Base-by-base conservation (phyloP, 2,329 filamentous ascomycete genomes). In the Pestalotiopsis sp. region DNA sequence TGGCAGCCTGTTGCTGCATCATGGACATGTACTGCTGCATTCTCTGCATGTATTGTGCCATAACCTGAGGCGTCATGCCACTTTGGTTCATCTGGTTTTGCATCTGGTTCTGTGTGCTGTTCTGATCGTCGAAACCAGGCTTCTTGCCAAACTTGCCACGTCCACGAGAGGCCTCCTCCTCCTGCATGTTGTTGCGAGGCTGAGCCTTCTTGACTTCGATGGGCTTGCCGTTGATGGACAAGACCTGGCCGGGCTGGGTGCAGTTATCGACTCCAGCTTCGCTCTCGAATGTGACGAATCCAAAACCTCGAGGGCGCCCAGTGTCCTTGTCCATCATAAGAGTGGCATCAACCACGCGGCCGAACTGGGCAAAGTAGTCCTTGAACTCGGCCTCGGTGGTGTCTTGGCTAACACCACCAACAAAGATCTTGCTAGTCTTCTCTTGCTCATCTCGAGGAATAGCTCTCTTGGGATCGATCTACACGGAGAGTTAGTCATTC, bases 321-420 rank as follows among this genome's bases (percentile, higher is more conserved):
- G 96, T 99, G 80, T 99, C 96, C 82, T 99, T 99, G 80, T 99
- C 96, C 91, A 99, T 99, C 96, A 99, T 99, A 2, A 99, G 89
- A 0, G 96, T 99, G 2, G 96, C 96, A 82, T 99, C 96, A 52
- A 99, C 92, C 23, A 99, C 96, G 70, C 95, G 91, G 36, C 96
- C 96, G 76, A 98, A 99, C 77, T 97, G 93, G 77, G 93, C 94
- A 83, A 99, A 99, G 82, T 97, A 99, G 70, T 96, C 92, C 77
- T 94, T 94, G 80, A 99, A 99, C 78, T 98, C 94, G 71, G 95
- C 91, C 77, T 99, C 96, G 1, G 94, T 98, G 0, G 95, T 96
- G 77, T 99, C 96, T 82, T 98, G 96, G 80, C 93, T 97, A 68
- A 99, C 96, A 77, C 96, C 96, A 39, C 96, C 96, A 25, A 99